Evolutionary conservation across 1,284 basidiomycete species (phyloP).

Genomic region (Peniophora sp.): DNA sequence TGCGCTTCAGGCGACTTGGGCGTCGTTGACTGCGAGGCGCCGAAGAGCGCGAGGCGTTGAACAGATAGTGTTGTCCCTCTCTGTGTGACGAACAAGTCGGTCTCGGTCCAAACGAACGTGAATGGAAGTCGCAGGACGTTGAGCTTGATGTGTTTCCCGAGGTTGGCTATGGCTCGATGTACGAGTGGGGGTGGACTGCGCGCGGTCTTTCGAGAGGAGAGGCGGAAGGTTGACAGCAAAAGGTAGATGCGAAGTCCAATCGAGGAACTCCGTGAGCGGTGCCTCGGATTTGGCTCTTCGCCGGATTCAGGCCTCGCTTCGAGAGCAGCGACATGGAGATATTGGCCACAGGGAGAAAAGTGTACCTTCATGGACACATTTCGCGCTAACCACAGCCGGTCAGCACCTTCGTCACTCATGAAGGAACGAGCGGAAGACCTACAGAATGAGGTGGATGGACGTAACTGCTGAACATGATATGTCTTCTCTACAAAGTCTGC

Average conservation of each 20-base stretch:
- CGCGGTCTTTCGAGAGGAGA: conserved; percentile 14
- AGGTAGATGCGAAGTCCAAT: conserved; percentile 8
- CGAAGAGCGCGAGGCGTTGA: conserved; percentile 3
- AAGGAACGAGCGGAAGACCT: neutral
- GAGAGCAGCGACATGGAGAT: conserved; percentile 20
- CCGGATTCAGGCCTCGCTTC: conserved; percentile 11
- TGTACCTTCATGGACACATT: conserved; percentile 19
- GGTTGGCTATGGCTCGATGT: conserved; percentile 14
- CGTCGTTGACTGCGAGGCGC: conserved; percentile 6
- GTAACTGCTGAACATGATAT: conserved; percentile 20
- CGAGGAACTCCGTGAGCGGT: conserved; percentile 1
- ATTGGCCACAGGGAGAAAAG: conserved; percentile 20
- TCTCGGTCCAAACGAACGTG: conserved; percentile 17
- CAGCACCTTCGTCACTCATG: neutral
- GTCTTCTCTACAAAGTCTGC: conserved; percentile 17
- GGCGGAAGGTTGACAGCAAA: conserved; percentile 18
- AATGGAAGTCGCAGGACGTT: conserved; percentile 14
- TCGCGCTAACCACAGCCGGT: conserved; percentile 11
- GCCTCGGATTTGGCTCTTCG: conserved; percentile 3
- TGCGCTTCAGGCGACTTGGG: neutral
- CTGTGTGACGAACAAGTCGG: conserved; percentile 15
- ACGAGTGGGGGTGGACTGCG: conserved; percentile 18
- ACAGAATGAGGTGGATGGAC: conserved; percentile 19
- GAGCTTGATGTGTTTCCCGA: conserved; percentile 10
- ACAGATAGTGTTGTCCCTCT: conserved; percentile 10